Conservation (phyloP, 2,329 filamentous ascomycete genomes). For the Talaromyces sp. region DNA sequence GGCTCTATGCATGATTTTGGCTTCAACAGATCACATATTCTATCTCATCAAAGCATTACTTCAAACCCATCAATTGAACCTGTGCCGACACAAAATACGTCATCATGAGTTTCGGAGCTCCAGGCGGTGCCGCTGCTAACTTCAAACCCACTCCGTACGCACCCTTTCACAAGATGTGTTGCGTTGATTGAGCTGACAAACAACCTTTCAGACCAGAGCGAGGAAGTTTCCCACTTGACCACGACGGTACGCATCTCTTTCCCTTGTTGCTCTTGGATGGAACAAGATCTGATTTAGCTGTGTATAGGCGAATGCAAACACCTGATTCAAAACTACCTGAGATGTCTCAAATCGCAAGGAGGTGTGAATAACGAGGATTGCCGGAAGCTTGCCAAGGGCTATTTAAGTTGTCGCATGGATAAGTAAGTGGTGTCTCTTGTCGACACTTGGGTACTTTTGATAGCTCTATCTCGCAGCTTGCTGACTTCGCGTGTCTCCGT, state of each 20-base stretch:
- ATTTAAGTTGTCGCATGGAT: constrained; percentile 91
- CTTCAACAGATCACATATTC: not conserved
- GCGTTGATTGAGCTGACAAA: not conserved
- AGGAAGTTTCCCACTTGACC: constrained; percentile 93
- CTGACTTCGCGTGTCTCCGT: not conserved
- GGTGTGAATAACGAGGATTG: constrained; percentile 86
- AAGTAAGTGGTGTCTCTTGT: constrained; percentile 56
- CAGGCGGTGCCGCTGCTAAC: constrained; percentile 62
- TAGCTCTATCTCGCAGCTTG: not conserved
- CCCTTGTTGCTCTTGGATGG: not conserved
- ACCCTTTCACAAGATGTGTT: not conserved
- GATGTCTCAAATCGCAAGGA: constrained; percentile 77
- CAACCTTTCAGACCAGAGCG: constrained; percentile 67
- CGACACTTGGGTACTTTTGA: too few relatives aligned
- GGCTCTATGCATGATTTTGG: not conserved
- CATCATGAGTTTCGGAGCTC: constrained; percentile 62
- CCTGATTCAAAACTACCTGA: constrained; percentile 79
- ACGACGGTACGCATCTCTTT: constrained; percentile 60
- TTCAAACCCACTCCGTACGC: constrained; percentile 69
- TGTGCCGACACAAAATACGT: not conserved
- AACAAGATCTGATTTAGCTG: not conserved
- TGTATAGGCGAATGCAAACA: constrained; percentile 80
- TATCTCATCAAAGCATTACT: not conserved
- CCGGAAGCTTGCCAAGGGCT: constrained; percentile 78
- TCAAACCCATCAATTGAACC: not conserved